Conservation (phyloP, 148 eudicot genomes). For the Silene uniflora region DNA sequence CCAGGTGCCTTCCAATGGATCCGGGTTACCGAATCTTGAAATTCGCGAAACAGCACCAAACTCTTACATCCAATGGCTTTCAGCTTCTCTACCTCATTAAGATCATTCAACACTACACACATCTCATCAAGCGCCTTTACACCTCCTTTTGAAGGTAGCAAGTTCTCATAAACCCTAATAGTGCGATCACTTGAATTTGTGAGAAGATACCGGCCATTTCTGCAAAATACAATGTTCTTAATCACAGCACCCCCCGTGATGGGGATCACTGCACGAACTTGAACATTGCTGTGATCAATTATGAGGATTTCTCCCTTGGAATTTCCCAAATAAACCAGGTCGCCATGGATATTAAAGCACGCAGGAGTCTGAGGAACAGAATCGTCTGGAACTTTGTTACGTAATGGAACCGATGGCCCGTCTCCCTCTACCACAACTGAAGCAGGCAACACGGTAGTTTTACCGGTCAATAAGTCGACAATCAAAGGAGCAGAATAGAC, state of each 20-base stretch:
- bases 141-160: conserved; percentile 55
- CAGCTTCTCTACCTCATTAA: conserved; percentile 53
- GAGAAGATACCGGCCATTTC: conserved; percentile 79
- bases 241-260: conserved; percentile 69
- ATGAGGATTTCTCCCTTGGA: conserved; percentile 91
- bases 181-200: conserved; percentile 93
- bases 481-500: conserved; percentile 84
- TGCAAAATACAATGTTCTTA: conserved; percentile 70
- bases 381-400: conserved; percentile 72
- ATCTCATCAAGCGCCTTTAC: conserved; percentile 50
- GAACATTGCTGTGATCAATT: conserved; percentile 47
- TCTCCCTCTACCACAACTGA: conserved; percentile 51
- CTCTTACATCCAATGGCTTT: conserved; percentile 73
- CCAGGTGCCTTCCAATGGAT: conserved; percentile 96
- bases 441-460: conserved; percentile 57
- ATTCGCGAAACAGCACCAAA: conserved; percentile 73
- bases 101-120: conserved; percentile 33
- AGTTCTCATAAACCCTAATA: conserved; percentile 86
- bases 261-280: conserved; percentile 58
- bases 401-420: conserved; percentile 49
- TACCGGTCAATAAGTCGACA: conserved; percentile 57
- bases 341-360: conserved; percentile 87
- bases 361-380: conserved; percentile 80
- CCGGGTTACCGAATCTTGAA: conserved; percentile 87
- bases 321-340: conserved; percentile 87